A percentile compares a stretch with the other conserved stretches of the same genome.
Evolutionary conservation across 768 basidiomycete genomes (phyloP).

Genomic region (Mycena polygramma): DNA sequence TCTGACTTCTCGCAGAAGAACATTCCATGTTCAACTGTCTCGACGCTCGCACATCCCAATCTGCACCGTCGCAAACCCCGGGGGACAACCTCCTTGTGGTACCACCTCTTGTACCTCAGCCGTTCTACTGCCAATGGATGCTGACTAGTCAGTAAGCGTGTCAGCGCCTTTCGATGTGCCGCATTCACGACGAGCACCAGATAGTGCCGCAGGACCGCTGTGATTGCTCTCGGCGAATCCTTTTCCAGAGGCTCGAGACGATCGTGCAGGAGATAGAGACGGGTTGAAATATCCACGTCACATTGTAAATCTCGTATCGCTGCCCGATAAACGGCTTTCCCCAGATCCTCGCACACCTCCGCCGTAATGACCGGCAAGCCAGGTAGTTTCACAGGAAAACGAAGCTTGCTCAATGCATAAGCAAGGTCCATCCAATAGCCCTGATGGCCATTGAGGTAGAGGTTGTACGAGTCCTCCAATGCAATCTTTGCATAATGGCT

Average conservation of each 20-base stretch:
- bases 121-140: slow-evolving; percentile 10
- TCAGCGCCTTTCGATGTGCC: slow-evolving; percentile 4
- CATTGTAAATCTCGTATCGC: neutral
- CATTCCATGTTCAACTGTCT: slow-evolving; percentile 12
- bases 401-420: too few species aligned
- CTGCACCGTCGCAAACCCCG: neutral
- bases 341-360: too few species aligned
- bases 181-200: neutral
- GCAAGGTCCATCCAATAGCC: slow-evolving; percentile 1
- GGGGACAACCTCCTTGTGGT: slow-evolving; percentile 3
- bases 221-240: neutral
- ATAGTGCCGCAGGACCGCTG: neutral
- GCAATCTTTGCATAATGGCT: neutral
- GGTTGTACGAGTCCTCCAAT: neutral
- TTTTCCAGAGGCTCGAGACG: slow-evolving; percentile 5
- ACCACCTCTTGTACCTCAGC: neutral
- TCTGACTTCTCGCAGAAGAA: neutral
- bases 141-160: neutral
- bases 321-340: neutral
- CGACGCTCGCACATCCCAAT: slow-evolving; percentile 3
- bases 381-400: too few species aligned
- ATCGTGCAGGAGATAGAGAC: slow-evolving; percentile 1
- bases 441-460: neutral
- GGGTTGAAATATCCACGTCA: neutral
- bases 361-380: too few species aligned